Conservation (phyloP, 805 yeast genomes). For the Wickerhamomyces subpelliculosus region DNA sequence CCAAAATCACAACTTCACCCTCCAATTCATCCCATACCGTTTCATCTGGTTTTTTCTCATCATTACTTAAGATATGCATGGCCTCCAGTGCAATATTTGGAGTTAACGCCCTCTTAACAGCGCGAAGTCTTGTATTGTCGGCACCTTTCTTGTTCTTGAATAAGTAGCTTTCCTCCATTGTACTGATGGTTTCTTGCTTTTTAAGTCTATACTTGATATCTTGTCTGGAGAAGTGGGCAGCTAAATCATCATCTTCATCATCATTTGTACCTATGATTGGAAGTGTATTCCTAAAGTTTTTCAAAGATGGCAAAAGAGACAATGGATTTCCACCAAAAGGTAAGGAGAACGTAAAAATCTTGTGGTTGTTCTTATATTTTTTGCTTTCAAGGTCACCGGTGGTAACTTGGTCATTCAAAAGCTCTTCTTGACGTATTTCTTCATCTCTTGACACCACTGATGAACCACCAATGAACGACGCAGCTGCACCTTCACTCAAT, state of each 20-base stretch:
- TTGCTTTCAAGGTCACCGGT: conserved; percentile 12
- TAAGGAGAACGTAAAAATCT: conserved; percentile 29
- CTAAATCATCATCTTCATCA: conserved; percentile 8
- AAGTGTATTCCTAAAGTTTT: conserved; percentile 8
- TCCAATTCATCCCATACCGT: conserved; percentile 52
- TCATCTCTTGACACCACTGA: conserved; percentile 16
- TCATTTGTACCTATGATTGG: conserved; percentile 16
- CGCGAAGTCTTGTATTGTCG: conserved; percentile 63
- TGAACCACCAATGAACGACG: conserved; percentile 47
- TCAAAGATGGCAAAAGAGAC: conserved; percentile 18
- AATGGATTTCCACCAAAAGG: conserved; percentile 30
- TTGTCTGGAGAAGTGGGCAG: conserved; percentile 6
- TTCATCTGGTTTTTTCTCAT: conserved; percentile 21
- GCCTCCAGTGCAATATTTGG: conserved; percentile 33
- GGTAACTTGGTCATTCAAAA: conserved; percentile 12
- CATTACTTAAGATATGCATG: conserved; percentile 13
- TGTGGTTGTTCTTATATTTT: conserved; percentile 19
- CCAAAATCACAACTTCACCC: conserved; percentile 76
- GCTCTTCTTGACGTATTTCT: conserved; percentile 4
- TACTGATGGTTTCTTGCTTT: conserved; percentile 51
- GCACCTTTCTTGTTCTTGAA: conserved; percentile 46
- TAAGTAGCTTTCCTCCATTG: conserved; percentile 55
- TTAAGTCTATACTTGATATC: conserved; percentile 27
- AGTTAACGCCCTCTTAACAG: conserved; percentile 56
- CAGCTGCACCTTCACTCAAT: conserved; percentile 24